A percentile compares a stretch with the other conserved stretches of the same genome.
Evolutionary conservation across 192 early-diverging fungal genomes (phyloP).

Genomic region (Backusella tuberculispora): DNA sequence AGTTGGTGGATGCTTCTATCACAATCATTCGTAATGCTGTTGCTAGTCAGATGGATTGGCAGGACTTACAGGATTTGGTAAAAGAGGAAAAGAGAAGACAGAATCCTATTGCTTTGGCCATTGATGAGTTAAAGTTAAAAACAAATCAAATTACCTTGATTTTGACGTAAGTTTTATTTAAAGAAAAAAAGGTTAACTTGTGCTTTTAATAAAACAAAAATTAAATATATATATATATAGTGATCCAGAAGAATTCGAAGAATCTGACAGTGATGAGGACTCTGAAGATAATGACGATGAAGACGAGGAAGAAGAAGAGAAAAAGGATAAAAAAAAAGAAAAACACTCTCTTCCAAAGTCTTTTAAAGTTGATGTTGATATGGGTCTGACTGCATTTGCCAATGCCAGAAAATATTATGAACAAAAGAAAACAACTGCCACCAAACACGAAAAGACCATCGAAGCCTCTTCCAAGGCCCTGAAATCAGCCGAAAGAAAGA

Average conservation of each 20-base stretch:
- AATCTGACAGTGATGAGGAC: constrained; percentile 41
- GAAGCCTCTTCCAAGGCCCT: constrained; percentile 83
- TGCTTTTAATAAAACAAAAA: too few species aligned
- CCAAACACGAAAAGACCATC: constrained; percentile 92
- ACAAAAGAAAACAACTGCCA: constrained; percentile 76
- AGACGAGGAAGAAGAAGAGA: constrained; percentile 49
- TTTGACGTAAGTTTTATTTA: constrained; percentile 48
- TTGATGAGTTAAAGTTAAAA: constrained; percentile 76
- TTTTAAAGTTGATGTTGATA: constrained; percentile 82
- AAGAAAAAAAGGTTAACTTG: too few species aligned
- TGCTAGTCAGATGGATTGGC: constrained; percentile 95
- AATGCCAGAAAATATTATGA: constrained; percentile 93
- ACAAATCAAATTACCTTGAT: constrained; percentile 77
- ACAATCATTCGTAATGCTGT: constrained; percentile 86
- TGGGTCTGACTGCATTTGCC: constrained; percentile 84
- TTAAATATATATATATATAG: constrained; percentile 45
- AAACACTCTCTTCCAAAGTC: constrained; percentile 31
- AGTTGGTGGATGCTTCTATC: constrained; percentile 87
- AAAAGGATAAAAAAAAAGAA: constrained; percentile 40
- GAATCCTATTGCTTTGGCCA: constrained; percentile 82
- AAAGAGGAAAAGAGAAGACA: constrained; percentile 76
- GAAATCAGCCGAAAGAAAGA: constrained; percentile 91
- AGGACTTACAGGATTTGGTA: constrained; percentile 88
- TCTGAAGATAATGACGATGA: constrained; percentile 42
- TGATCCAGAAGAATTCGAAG: constrained; percentile 60